phyloP scores from a whole-genome alignment of 441 rosid genomes.

The Geranium incanum region DNA sequence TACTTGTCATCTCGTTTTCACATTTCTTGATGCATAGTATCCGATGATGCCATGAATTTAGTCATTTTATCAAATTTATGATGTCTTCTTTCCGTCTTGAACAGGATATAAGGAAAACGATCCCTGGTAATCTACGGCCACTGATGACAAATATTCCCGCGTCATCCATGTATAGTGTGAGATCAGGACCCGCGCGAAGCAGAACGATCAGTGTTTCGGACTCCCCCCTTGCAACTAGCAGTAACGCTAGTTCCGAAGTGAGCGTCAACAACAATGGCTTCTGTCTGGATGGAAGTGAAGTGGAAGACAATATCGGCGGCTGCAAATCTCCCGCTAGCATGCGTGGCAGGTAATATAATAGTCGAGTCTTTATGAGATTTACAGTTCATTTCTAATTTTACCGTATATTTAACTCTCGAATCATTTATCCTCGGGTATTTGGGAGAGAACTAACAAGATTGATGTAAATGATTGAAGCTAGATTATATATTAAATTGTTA shows the following conservation, averaged over 20 bases:
- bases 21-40: no score
- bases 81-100: not conserved
- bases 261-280: not conserved
- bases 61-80: not conserved
- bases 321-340: slow-evolving; percentile 53
- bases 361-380: no score
- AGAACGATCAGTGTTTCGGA: not conserved
- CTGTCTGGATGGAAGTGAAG: not conserved
- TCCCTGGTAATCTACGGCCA: not conserved
- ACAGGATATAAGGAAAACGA: not conserved
- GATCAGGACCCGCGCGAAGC: not conserved
- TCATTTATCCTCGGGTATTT: no score
- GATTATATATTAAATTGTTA: no score
- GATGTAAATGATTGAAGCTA: no score
- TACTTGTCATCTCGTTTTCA: no score
- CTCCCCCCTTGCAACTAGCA: not conserved
- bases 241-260: not conserved
- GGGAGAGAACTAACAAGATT: no score
- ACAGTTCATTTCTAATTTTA: no score
- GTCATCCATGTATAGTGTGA: not conserved
- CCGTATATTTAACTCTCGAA: no score
- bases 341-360: slow-evolving; percentile 40
- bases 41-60: no score
- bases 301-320: slow-evolving; percentile 16
- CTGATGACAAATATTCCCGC: not conserved